phyloP scores from a whole-genome alignment of 192 early-diverging fungal species.

The Dissophora globulifera region DNA sequence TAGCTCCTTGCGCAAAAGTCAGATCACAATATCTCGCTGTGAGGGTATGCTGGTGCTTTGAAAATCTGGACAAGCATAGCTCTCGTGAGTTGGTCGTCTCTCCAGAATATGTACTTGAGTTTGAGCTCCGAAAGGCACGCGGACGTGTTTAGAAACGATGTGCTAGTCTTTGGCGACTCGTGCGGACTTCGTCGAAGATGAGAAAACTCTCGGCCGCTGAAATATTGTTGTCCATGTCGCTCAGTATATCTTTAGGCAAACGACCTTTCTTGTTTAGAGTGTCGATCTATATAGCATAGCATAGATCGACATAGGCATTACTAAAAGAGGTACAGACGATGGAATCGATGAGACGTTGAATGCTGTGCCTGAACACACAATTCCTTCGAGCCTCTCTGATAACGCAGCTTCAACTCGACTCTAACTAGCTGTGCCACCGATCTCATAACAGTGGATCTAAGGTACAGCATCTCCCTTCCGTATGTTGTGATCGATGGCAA shows the following conservation, averaged over 20 bases:
- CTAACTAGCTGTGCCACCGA: constrained; percentile 1
- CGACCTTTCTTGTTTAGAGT: neutral
- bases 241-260: neutral
- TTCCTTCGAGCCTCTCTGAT: neutral
- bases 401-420: constrained; percentile 4
- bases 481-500: neutral
- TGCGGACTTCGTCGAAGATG: neutral
- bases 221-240: neutral
- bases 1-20: neutral
- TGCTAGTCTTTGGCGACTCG: neutral
- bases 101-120: neutral
- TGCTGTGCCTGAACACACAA: neutral
- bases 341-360: neutral
- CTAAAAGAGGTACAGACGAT: neutral
- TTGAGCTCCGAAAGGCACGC: neutral
- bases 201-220: constrained; percentile 1
- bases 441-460: neutral
- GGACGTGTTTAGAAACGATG: neutral
- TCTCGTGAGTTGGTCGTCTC: neutral
- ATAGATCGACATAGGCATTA: neutral
- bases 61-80: neutral
- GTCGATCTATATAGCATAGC: neutral
- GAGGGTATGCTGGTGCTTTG: neutral
- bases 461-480: neutral
- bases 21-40: neutral